Percentiles rank a stretch among this genome's conserved stretches.
Evolutionary conservation across 2,329 filamentous ascomycete species (phyloP).

Genomic region (Phialemoniopsis sp.): DNA sequence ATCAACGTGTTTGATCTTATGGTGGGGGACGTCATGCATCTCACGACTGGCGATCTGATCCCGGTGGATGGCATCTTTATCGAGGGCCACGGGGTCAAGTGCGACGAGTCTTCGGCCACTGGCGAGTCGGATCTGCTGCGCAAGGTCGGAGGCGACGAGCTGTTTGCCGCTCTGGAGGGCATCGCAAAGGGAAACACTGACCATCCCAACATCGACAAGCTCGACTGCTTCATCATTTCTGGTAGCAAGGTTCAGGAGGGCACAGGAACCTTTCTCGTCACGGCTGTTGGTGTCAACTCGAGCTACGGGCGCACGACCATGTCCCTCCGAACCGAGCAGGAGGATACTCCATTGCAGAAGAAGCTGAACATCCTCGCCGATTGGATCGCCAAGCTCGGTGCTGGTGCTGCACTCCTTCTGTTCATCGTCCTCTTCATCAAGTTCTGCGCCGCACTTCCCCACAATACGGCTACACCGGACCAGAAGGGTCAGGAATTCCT

Average conservation of each 20-base stretch:
- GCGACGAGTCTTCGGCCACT: constrained; percentile 70
- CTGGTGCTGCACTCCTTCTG: constrained; percentile 67
- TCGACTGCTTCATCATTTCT: constrained; percentile 62
- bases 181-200: constrained; percentile 38
- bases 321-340: constrained; percentile 46
- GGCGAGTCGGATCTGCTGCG: constrained; percentile 70
- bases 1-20: constrained; percentile 64
- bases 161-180: constrained; percentile 49
- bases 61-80: constrained; percentile 70
- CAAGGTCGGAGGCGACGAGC: constrained; percentile 58
- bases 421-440: constrained; percentile 78
- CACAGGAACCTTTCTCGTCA: constrained; percentile 48
- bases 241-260: constrained; percentile 53
- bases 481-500: constrained; percentile 58
- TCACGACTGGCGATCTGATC: constrained; percentile 66
- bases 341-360: constrained; percentile 48
- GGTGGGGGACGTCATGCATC: constrained; percentile 65
- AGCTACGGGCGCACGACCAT: constrained; percentile 53
- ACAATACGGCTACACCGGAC: constrained; percentile 39
- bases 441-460: constrained; percentile 60
- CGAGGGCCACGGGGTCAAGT: constrained; percentile 47
- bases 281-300: constrained; percentile 49
- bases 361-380: constrained; percentile 48
- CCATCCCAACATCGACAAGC: constrained; percentile 27
- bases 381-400: constrained; percentile 47